Evolutionary conservation across 129 eudicot species (phyloP).

Genomic region (Pulicaria dysenterica): DNA sequence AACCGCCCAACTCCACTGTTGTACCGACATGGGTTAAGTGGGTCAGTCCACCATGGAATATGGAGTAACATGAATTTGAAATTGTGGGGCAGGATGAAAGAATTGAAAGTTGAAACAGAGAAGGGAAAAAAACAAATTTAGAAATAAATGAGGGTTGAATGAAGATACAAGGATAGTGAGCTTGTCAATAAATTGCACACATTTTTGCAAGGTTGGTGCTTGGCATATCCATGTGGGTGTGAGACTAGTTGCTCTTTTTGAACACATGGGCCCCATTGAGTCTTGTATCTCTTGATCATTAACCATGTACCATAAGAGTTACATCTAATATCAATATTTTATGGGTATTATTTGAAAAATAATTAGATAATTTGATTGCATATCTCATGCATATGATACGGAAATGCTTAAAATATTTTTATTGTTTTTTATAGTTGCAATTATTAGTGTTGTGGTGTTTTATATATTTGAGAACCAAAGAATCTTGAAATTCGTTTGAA

Average conservation of each 20-base stretch:
- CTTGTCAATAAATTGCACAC: slow-evolving; percentile 38
- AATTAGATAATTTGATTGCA: neutral
- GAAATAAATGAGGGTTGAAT: slow-evolving; percentile 33
- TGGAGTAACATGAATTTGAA: slow-evolving; percentile 33
- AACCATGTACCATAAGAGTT: slow-evolving; percentile 30
- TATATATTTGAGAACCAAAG: too few relatives aligned
- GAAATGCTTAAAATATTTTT: neutral
- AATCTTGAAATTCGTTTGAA: too few relatives aligned
- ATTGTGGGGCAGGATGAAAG: slow-evolving; percentile 36
- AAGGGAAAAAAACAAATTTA: slow-evolving; percentile 27
- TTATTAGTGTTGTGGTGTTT: too few relatives aligned
- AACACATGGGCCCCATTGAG: slow-evolving; percentile 36
- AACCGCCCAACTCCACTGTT: slow-evolving; percentile 1
- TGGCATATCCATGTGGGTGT: slow-evolving; percentile 43
- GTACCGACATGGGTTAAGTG: slow-evolving; percentile 11
- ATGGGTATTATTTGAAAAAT: neutral
- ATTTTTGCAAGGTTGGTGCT: slow-evolving; percentile 44
- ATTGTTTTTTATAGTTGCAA: too few relatives aligned
- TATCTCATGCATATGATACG: neutral
- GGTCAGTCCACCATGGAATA: slow-evolving; percentile 21
- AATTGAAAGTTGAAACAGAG: slow-evolving; percentile 11
- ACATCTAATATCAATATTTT: neutral
- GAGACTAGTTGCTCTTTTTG: slow-evolving; percentile 31
- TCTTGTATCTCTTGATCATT: slow-evolving; percentile 32
- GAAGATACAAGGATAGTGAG: slow-evolving; percentile 21